Evolutionary conservation across 2,329 filamentous ascomycete genomes (phyloP).

Genomic region (Cercospora brassicicola): DNA sequence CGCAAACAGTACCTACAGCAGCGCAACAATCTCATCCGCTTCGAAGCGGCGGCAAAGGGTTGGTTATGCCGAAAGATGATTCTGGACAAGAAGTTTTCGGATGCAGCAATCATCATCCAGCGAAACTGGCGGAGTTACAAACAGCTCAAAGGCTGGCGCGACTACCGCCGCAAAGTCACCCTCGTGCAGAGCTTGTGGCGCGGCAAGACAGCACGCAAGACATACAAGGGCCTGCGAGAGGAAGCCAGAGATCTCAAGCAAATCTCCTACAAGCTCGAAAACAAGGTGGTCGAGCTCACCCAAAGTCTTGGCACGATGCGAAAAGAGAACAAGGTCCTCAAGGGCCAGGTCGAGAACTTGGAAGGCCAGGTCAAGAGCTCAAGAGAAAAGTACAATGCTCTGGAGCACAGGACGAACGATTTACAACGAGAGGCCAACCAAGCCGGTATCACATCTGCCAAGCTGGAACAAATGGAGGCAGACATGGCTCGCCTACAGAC

Average conservation of each 20-base stretch:
- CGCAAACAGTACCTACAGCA: conserved; percentile 76
- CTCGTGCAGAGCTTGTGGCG: conserved; percentile 93
- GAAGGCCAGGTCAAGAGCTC: conserved; percentile 94
- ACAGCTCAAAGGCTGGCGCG: conserved; percentile 77
- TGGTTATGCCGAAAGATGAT: conserved; percentile 88
- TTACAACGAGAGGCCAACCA: conserved; percentile 96
- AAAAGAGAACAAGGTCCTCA: conserved; percentile 86
- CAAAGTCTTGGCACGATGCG: conserved; percentile 91
- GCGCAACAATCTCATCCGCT: conserved; percentile 79
- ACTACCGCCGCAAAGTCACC: conserved; percentile 84
- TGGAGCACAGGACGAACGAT: conserved; percentile 89
- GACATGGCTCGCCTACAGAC: conserved; percentile 90
- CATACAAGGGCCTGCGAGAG: conserved; percentile 88
- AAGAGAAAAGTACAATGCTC: conserved; percentile 85
- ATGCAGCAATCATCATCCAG: conserved; percentile 88
- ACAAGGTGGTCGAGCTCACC: conserved; percentile 98
- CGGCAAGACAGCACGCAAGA: conserved; percentile 73
- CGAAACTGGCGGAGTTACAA: conserved; percentile 81
- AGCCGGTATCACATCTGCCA: conserved; percentile 90
- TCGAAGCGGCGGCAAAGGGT: conserved; percentile 88
- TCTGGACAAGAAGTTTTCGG: conserved; percentile 88
- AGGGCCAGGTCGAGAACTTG: conserved; percentile 89
- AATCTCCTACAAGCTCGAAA: conserved; percentile 98
- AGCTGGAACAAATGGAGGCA: conserved; percentile 85
- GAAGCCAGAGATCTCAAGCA: conserved; percentile 98